Percentiles rank a stretch among this genome's conserved stretches.
These are phyloP conservation scores for Fragaria iinumae DNA, from an alignment of 306 rosid species.

Conservation along the genomic window DNA sequence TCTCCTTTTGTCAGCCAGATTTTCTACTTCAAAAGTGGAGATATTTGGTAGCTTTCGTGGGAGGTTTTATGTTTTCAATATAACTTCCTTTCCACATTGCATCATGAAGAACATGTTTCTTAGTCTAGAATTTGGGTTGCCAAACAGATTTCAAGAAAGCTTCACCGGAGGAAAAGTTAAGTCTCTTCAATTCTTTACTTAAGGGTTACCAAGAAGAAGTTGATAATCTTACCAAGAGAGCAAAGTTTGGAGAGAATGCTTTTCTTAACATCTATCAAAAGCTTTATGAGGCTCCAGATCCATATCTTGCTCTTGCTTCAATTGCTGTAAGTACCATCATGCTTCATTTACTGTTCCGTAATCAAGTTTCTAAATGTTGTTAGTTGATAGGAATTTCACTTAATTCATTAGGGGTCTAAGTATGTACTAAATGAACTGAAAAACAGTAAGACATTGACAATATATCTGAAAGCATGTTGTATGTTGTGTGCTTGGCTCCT, in stretches of 20 bases:
- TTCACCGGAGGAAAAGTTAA: constrained; percentile 68
- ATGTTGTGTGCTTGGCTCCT: constrained; percentile 5
- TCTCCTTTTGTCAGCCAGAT: too few species aligned
- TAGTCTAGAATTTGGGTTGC: constrained; percentile 11
- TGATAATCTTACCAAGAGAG: constrained; percentile 91
- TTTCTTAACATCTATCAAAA: constrained; percentile 94
- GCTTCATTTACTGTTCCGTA: not conserved
- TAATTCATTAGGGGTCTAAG: not conserved
- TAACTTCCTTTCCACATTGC: not conserved
- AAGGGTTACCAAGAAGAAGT: constrained; percentile 97
- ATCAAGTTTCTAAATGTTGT: not conserved
- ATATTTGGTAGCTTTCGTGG: not conserved
- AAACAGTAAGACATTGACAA: not conserved
- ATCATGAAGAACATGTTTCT: constrained; percentile 1
- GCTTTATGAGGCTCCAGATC: constrained; percentile 98
- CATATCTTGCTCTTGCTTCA: constrained; percentile 86
- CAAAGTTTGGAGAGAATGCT: constrained; percentile 96
- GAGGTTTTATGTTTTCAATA: not conserved
- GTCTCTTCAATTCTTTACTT: constrained; percentile 69
- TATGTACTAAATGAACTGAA: not conserved
- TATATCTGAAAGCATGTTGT: constrained; percentile 9
- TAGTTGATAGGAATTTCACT: not conserved
- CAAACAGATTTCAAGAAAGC: constrained; percentile 86
- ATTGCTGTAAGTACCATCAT: constrained; percentile 32
- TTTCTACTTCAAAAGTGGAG: not conserved